A percentile compares a stretch with the other conserved stretches of the same genome.
phyloP scores from a whole-genome alignment of 805 yeast species.

The Candida mattraensis region DNA sequence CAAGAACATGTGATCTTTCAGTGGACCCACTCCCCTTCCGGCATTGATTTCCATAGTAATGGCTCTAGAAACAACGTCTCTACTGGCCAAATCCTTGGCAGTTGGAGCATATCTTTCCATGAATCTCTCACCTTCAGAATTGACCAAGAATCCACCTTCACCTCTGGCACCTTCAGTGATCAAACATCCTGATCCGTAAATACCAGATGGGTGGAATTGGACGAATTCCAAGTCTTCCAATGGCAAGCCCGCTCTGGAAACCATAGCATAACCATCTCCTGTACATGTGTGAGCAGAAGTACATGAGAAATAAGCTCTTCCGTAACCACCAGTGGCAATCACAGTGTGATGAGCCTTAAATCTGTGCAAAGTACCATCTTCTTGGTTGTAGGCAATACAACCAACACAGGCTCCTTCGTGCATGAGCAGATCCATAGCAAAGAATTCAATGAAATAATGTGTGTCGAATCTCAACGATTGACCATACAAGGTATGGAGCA shows the following conservation, averaged over 20 bases:
- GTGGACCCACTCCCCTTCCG: conserved; percentile 98
- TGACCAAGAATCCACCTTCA: conserved; percentile 97
- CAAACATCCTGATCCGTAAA: conserved; percentile 97
- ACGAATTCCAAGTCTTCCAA: conserved; percentile 96
- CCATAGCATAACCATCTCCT: conserved; percentile 99
- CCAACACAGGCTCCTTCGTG: conserved; percentile 96
- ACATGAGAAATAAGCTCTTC: conserved; percentile 97
- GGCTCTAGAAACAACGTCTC: conserved; percentile 98
- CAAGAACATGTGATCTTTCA: conserved; percentile 90
- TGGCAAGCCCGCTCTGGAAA: conserved; percentile 96
- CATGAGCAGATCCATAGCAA: conserved; percentile 91
- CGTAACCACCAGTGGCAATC: conserved; percentile 98
- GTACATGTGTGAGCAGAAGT: conserved; percentile 99
- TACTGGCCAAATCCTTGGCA: conserved; percentile 96
- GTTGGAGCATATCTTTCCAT: conserved; percentile 99
- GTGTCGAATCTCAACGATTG: conserved; percentile 96
- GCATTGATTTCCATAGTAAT: conserved; percentile 98
- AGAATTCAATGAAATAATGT: conserved; percentile 96
- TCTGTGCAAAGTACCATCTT: conserved; percentile 97
- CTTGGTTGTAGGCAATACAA: conserved; percentile 96
- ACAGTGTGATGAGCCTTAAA: conserved; percentile 96
- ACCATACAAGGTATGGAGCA: conserved; percentile 93
- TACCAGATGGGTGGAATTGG: conserved; percentile 99
- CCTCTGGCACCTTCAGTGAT: conserved; percentile 99
- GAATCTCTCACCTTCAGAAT: conserved; percentile 98